Percentiles rank a stretch among this genome's conserved stretches.
Conservation (phyloP, 208 protist genomes). For the Trypanosoma cruzi region DNA sequence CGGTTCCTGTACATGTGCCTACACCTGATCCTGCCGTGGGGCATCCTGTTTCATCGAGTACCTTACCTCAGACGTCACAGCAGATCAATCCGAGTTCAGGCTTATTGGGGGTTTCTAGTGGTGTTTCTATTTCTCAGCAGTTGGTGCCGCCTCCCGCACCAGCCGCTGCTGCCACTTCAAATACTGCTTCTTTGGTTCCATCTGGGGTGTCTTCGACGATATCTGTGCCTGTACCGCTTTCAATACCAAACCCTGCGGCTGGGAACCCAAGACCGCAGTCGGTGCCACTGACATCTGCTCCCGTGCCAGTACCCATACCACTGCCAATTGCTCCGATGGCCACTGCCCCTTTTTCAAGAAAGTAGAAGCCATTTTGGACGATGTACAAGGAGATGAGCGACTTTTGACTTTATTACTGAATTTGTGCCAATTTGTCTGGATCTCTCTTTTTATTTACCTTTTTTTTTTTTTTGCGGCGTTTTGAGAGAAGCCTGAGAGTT, state of each 20-base stretch:
- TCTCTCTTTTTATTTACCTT: constrained; percentile 17
- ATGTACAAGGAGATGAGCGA: not conserved
- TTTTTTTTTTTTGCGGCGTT: constrained; percentile 1
- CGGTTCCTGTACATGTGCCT: constrained; percentile 32
- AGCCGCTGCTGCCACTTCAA: too few species aligned
- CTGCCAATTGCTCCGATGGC: not conserved
- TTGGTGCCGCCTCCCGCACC: too few species aligned
- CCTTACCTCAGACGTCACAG: too few species aligned
- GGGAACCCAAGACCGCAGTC: not conserved
- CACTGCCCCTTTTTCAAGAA: not conserved
- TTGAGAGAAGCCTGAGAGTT: not conserved
- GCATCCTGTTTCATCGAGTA: too few species aligned
- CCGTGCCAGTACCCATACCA: constrained; percentile 26
- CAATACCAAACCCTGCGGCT: not conserved
- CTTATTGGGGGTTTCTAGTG: too few species aligned
- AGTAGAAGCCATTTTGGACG: not conserved
- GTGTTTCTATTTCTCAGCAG: too few species aligned
- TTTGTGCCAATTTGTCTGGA: not conserved
- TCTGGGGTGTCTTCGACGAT: not conserved
- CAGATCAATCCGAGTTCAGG: too few species aligned
- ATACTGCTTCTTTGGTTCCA: not conserved
- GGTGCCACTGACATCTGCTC: not conserved
- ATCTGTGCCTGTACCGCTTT: not conserved
- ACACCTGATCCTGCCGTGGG: too few species aligned
- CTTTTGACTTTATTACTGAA: not conserved